Evolutionary conservation across 2,329 filamentous ascomycete genomes (phyloP).

Genomic region (Aspergillus sp.): DNA sequence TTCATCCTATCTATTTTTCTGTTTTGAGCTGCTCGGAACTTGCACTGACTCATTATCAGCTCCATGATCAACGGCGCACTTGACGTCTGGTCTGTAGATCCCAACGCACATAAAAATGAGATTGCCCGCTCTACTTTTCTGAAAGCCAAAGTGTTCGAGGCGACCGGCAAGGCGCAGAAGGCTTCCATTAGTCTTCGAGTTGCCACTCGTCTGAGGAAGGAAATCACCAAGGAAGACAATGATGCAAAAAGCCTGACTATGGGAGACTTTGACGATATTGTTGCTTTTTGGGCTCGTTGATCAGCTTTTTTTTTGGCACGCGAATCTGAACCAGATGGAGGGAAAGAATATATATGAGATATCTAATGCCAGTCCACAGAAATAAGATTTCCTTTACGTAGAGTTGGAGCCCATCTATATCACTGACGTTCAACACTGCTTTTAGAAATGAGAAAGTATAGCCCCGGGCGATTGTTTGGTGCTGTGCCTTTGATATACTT

Average conservation of each 20-base stretch:
- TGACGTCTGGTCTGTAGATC: conserved; percentile 14
- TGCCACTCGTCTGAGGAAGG: conserved; percentile 20
- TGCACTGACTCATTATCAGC: conserved; percentile 4
- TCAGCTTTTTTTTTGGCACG: not conserved
- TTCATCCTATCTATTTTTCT: too few species aligned
- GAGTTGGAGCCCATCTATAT: too few species aligned
- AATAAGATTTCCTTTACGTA: too few species aligned
- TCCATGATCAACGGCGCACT: conserved; percentile 18
- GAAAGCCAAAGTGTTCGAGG: conserved; percentile 17
- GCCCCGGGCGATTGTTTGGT: too few species aligned
- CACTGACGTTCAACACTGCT: too few species aligned
- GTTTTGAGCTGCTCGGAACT: too few species aligned
- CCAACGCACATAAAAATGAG: conserved; percentile 16
- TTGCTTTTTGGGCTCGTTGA: conserved; percentile 11
- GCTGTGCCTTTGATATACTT: too few species aligned
- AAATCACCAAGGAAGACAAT: conserved; percentile 20
- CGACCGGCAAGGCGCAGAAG: conserved; percentile 16
- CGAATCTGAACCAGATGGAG: too few species aligned
- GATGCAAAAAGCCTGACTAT: conserved; percentile 15
- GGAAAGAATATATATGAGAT: too few species aligned
- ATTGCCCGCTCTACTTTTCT: conserved; percentile 24
- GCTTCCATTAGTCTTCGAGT: conserved; percentile 16
- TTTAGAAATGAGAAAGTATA: too few species aligned
- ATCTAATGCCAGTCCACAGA: too few species aligned
- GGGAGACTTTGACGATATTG: conserved; percentile 22